These are phyloP conservation scores for Metroxylon sagu DNA, from an alignment of 176 grass and related monocot genomes.

Conservation along the genomic window DNA sequence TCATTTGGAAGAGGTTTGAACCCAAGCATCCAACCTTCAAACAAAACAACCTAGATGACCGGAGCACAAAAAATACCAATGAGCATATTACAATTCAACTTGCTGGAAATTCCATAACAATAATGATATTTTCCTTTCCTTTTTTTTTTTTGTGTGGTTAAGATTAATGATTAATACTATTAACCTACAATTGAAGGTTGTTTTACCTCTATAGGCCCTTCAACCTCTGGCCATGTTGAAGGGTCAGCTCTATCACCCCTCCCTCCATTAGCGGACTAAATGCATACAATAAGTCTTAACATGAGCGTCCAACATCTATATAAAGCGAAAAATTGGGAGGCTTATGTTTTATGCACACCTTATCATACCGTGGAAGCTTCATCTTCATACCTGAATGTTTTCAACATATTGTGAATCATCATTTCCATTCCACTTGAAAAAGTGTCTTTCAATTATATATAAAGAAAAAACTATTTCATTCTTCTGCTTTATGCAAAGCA, in stretches of 20 bases:
- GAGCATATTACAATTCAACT: too few relatives aligned
- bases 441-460: conserved; percentile 8
- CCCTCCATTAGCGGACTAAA: conserved; percentile 93
- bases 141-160: too few relatives aligned
- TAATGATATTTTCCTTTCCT: too few relatives aligned
- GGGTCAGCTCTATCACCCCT: conserved; percentile 89
- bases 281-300: conserved; percentile 28
- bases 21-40: conserved; percentile 99
- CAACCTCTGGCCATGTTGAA: conserved; percentile 78
- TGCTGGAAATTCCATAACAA: too few relatives aligned
- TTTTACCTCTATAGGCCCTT: conserved; percentile 81
- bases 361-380: conserved; percentile 92
- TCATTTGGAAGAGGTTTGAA: conserved; percentile 93
- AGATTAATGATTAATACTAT: too few relatives aligned
- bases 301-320: conserved; percentile 24
- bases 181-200: conserved; percentile 3
- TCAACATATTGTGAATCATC: conserved; percentile 19
- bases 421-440: conserved; percentile 15
- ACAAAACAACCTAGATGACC: conserved; percentile 68
- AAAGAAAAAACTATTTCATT: background rate
- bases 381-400: conserved; percentile 73
- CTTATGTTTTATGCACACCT: conserved; percentile 40
- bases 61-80: conserved; percentile 12
- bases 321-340: background rate
- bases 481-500: too few relatives aligned